phyloP scores from a whole-genome alignment of 2,329 filamentous ascomycete genomes.

The Pseudonectria buxi region DNA sequence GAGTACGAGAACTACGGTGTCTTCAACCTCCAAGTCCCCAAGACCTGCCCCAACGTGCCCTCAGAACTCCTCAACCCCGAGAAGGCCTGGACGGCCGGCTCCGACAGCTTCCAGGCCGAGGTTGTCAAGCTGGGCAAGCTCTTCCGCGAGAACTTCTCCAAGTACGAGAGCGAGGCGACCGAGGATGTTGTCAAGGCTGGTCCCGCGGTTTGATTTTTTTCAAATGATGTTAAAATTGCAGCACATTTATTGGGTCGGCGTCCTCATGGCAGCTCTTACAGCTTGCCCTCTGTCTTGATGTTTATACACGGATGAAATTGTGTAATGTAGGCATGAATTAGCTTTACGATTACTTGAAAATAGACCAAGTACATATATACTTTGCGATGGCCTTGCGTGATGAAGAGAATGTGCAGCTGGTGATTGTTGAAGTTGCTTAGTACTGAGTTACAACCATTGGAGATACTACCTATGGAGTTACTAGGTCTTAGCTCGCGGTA shows the following conservation, averaged over 20 bases:
- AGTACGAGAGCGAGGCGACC: slow-evolving; percentile 81
- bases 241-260: slow-evolving; percentile 20
- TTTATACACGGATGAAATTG: slow-evolving; percentile 19
- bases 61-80: slow-evolving; percentile 90
- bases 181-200: slow-evolving; percentile 68
- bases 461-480: too few relatives aligned
- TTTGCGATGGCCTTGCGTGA: too few relatives aligned
- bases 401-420: too few relatives aligned
- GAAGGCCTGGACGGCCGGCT: slow-evolving; percentile 81
- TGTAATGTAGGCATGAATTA: slow-evolving; percentile 19
- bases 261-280: slow-evolving; percentile 20
- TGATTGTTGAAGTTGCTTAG: too few relatives aligned
- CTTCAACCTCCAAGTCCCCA: slow-evolving; percentile 97
- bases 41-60: slow-evolving; percentile 80
- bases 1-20: slow-evolving; percentile 94
- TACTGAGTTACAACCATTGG: too few relatives aligned
- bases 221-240: neutral
- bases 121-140: slow-evolving; percentile 84
- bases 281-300: slow-evolving; percentile 18
- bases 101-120: slow-evolving; percentile 75
- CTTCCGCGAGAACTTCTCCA: slow-evolving; percentile 97
- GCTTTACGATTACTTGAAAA: slow-evolving; percentile 17
- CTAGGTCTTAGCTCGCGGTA: too few relatives aligned
- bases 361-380: slow-evolving; percentile 19
- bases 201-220: slow-evolving; percentile 32